Evolutionary conservation across 1,139 yeast species (phyloP).

Genomic region (Blastobotrys niveus): DNA sequence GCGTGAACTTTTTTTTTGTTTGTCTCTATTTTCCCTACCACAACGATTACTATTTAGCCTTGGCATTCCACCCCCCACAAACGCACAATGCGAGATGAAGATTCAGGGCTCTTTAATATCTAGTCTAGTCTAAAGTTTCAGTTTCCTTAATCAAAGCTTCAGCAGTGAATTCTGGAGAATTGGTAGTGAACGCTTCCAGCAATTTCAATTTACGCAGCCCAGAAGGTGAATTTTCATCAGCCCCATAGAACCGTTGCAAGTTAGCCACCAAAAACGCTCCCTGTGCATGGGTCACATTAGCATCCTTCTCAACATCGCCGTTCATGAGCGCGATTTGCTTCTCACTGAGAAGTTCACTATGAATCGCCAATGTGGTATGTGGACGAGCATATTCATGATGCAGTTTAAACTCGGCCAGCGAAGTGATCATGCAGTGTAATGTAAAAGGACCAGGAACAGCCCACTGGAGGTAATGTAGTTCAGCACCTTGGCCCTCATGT

Average conservation of each 20-base stretch:
- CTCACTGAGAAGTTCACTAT: conserved; percentile 61
- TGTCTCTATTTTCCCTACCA: too few species aligned
- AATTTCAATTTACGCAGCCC: conserved; percentile 48
- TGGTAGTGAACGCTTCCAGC: conserved; percentile 62
- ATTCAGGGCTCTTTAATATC: background rate
- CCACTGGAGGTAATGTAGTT: conserved; percentile 94
- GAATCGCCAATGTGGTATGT: conserved; percentile 86
- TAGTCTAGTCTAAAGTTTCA: conserved; percentile 52
- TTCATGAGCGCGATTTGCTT: conserved; percentile 78
- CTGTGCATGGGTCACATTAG: conserved; percentile 55
- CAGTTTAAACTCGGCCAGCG: conserved; percentile 85
- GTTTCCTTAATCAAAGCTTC: conserved; percentile 66
- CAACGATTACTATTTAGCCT: too few species aligned
- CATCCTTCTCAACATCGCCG: conserved; percentile 72
- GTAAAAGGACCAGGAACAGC: conserved; percentile 79
- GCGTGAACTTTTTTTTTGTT: background rate
- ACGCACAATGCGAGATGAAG: too few species aligned
- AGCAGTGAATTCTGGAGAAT: conserved; percentile 57
- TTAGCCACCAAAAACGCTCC: conserved; percentile 75
- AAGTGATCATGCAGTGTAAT: conserved; percentile 83
- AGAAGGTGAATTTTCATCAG: conserved; percentile 41
- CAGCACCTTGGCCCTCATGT: conserved; percentile 49
- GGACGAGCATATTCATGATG: conserved; percentile 93
- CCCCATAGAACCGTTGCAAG: conserved; percentile 85
- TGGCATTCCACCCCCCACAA: too few species aligned